Base-by-base conservation (phyloP, 371 early-diverging fungal species). In the Lichtheimia hyalospora region DNA sequence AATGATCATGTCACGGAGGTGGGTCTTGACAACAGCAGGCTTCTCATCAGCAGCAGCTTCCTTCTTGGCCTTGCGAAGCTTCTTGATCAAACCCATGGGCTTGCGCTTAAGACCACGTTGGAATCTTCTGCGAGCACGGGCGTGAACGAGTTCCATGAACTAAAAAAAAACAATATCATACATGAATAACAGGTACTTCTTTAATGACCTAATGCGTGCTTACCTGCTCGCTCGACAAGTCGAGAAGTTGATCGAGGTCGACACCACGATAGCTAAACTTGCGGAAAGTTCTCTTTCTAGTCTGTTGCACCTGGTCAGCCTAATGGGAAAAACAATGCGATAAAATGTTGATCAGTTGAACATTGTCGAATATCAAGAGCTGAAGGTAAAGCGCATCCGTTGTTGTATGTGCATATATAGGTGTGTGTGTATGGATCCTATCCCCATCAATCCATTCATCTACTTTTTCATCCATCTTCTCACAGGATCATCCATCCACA, bases 1-100 rank as follows among this genome's bases (percentile, higher is more conserved):
- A 68, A 99, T 92, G 76, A 99, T 94, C 97, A 99, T 98, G 89
- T 95, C 88, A 83, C 99, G 96, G 73, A 98, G 92, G 83, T 99
- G 97, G 66, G 99, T 99, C 91, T 99, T 99, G 84, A 99, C 99
- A 63, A 84, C 84, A 49, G 84, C 95, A 67, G 98, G 98, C 93
- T 96, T 98, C 82, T 96, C 95, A 77, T 84, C 79, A 63, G 87
- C 74, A 52, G 81, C 81, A 53, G 93, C 89, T 60, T 91, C 91
- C 85, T 95, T 91, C 92, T 96, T 94, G 73, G 96, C 94, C 81
- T 89, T 86, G 69, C 96, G 92, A 67, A 96, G 92, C 90, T 96
- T 94, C 89, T 92, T 92, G 85, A 92, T 93, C 58, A 96, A 82
- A 65, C 93, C 90, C 90, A 96, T 94, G 68, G 97, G 97, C 91